Evolutionary conservation across 2,329 filamentous ascomycete genomes (phyloP).

Genomic region (Nemania bipapillata): DNA sequence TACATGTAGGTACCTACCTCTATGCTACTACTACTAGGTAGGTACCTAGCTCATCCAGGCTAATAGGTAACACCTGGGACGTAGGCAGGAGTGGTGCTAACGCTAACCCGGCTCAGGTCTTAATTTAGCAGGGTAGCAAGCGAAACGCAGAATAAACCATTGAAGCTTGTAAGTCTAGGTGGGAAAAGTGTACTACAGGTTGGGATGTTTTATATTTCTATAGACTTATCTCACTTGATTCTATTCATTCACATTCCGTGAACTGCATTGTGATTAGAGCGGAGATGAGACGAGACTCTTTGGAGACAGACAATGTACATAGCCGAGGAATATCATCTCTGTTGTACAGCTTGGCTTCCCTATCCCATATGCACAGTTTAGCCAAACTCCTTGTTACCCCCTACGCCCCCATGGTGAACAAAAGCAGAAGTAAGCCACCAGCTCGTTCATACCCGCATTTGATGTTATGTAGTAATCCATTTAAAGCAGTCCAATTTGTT

Average conservation of each 20-base stretch:
- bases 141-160: too few relatives aligned
- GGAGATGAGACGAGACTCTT: conserved; percentile 46
- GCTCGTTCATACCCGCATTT: conserved; percentile 44
- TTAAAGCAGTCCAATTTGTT: conserved; percentile 49
- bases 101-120: too few relatives aligned
- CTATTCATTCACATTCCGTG: conserved; percentile 44
- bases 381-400: conserved; percentile 42
- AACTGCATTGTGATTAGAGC: conserved; percentile 42
- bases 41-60: too few relatives aligned
- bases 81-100: too few relatives aligned
- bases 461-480: conserved; percentile 37
- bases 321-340: conserved; percentile 39
- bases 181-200: too few relatives aligned
- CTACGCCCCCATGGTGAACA: conserved; percentile 33
- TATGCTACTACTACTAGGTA: background rate
- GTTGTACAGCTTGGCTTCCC: conserved; percentile 44
- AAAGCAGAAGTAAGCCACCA: conserved; percentile 37
- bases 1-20: background rate
- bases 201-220: too few relatives aligned
- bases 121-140: too few relatives aligned
- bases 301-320: conserved; percentile 43
- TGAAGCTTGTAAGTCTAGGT: too few relatives aligned
- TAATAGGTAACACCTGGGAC: too few relatives aligned
- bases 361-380: conserved; percentile 43
- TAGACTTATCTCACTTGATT: conserved; percentile 25